Evolutionary conservation across 192 early-diverging fungal species (phyloP), one percentile per base, ranked within the genome.

Genomic region (Rhizophagus sp.): DNA sequence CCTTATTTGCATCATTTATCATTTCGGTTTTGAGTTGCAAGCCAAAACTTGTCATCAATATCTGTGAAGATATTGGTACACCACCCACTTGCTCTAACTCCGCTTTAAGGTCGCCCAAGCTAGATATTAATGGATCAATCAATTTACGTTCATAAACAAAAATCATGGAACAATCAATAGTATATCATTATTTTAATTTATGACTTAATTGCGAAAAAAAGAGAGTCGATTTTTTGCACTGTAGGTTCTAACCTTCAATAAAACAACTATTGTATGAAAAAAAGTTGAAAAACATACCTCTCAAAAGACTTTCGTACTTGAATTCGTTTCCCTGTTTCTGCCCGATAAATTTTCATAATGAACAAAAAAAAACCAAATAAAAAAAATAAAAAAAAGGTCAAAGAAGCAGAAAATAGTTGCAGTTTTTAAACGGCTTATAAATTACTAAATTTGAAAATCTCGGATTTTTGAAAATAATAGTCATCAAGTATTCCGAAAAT

Each of bases 261-360:
- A 39, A 47, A 24, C 1, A 36, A 50, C n/a, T 4, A 74, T 4
- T 49, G 0, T 74, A 39, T 24, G 12, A 41, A 30, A 15, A 27
- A 52, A 27, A 52, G 24, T 13, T 9, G 19, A 41, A n/a, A 49
- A 24, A 5, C 4, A 25, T 74, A 74, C 73, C 50, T 61, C 5
- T 74, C 49, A 47, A 65, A 39, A 33, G n/a, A 7, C 2, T 36
- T 76, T 19, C 12, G 19, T 0, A 64, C 8, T 41, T 4, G 30
- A n/a, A 89, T 78, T 68, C 80, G 83, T 78, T 85, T 82, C 73
- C 88, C 88, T 41, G 88, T 88, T 81, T 89, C 88, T 71, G 88
- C 88, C 80, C 88, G 83, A 61, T 33, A 74, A 57, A 74, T 15
- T 74, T 74, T 50, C 73, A 74, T 74, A 52, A 61, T 57, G 52